Base-by-base conservation (phyloP, 345 rosid species). In the Gossypium longicalyx region DNA sequence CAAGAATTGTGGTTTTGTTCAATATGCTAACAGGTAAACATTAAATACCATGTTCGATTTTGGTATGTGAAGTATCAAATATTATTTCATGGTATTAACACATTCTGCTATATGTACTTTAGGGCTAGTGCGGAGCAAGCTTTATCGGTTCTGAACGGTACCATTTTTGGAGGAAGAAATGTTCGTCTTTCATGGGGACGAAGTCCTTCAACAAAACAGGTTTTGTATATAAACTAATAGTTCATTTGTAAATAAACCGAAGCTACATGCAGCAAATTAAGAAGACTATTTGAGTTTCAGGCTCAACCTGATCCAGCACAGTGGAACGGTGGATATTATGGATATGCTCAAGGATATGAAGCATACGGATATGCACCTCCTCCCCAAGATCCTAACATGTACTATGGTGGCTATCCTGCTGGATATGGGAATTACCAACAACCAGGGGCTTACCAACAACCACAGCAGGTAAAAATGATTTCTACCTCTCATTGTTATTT, bases 1-100 rank as follows among this genome's bases (percentile, higher is more conserved):
- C 86, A 95, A 95, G 81, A 91, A 97, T 52, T 95, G 99, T 77
- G 98, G 99, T 54, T 95, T 95, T 82, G 99, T 95, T 84, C 99
- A 95, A 74, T 95, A 86, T 78, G 93, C 93, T 70, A 87, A 83
- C 80, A 87, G 99, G 99, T 91, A 85, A 53, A 3, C 15, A 38
- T n/a, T 63, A 43, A 67, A 56, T 79, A 44, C 16, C 17, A 8
- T 0, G 25, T 52, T 38, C 15, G 8, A 34, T 38, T 63, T 52
- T 34, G 17, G 44, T 16, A 4, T 38, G 15, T 12, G 25, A 25
- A 53, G 7, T 34, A 34, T 34, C 41, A 34, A 34, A n/a, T 74
- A 2, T 29, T 54, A 62, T 19, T 25, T 34, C 44, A 13, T 63
- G 72, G 27, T 11, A 63, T 57, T 63, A 53, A 27, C 38, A 44